These are phyloP conservation scores for Herpetomonas samuelpessoai DNA, from an alignment of 208 protist genomes.

Conservation along the genomic window DNA sequence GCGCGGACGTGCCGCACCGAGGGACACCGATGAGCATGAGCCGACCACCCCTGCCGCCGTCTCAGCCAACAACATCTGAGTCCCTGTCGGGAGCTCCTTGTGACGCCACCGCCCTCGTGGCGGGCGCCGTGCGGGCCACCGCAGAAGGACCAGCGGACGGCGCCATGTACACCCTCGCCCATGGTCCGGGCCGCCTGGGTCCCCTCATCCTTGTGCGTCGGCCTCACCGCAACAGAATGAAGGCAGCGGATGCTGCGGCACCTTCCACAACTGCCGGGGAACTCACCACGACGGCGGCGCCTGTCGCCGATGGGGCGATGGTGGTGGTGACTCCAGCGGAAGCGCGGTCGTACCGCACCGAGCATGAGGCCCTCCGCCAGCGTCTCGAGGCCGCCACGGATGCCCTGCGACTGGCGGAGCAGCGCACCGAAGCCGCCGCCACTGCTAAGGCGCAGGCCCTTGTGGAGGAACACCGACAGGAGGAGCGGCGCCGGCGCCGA, in stretches of 20 bases:
- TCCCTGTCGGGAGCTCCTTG: too few relatives aligned
- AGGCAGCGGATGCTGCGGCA: not conserved
- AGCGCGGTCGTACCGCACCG: slow-evolving; percentile 22
- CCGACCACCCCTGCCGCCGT: too few relatives aligned
- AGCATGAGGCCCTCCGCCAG: slow-evolving; percentile 28
- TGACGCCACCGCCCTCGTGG: too few relatives aligned
- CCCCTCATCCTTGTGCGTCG: not conserved
- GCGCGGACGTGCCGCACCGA: too few relatives aligned
- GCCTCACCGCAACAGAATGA: too few relatives aligned
- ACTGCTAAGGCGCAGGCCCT: slow-evolving; percentile 23
- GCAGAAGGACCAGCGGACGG: too few relatives aligned
- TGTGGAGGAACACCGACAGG: slow-evolving; percentile 22
- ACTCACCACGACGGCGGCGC: too few relatives aligned
- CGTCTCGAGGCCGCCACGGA: slow-evolving; percentile 25
- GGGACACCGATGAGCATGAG: too few relatives aligned
- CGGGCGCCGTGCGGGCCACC: too few relatives aligned
- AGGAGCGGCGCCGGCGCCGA: slow-evolving; percentile 31
- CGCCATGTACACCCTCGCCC: not conserved
- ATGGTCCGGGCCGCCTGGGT: not conserved
- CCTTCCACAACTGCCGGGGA: not conserved
- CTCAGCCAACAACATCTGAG: too few relatives aligned
- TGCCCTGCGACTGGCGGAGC: slow-evolving; percentile 15
- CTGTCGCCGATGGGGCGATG: slow-evolving; percentile 1
- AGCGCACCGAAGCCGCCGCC: slow-evolving; percentile 14
- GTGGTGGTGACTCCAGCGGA: slow-evolving; percentile 16